Conservation (phyloP, 306 rosid genomes). For the Cajanus cajan region DNA sequence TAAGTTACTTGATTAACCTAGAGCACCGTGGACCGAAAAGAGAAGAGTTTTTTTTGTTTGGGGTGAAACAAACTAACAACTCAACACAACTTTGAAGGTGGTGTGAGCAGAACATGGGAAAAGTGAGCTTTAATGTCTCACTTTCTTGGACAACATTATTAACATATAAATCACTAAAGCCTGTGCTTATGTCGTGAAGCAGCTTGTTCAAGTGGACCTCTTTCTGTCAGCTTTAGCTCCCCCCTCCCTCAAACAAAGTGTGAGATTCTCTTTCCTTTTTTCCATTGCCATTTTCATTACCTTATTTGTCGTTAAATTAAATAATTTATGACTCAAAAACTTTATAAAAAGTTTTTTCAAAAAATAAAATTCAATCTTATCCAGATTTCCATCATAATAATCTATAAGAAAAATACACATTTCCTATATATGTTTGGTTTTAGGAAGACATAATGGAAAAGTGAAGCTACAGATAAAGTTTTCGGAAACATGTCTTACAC, state of each 20-base stretch:
- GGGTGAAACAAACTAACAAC: not conserved
- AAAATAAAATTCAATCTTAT: too few species aligned
- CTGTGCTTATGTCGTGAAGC: slow-evolving; percentile 18
- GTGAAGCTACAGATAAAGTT: not conserved
- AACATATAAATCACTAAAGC: slow-evolving; percentile 29
- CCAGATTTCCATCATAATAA: too few species aligned
- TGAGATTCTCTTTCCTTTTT: not conserved
- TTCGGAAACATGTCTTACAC: too few species aligned
- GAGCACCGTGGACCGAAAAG: not conserved
- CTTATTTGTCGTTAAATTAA: not conserved
- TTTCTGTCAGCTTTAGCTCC: slow-evolving; percentile 12
- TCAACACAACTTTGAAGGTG: not conserved
- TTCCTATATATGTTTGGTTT: not conserved
- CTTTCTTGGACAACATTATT: slow-evolving; percentile 33
- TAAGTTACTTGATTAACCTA: not conserved
- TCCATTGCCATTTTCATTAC: not conserved
- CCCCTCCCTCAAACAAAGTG: not conserved
- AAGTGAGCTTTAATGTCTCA: slow-evolving; percentile 33
- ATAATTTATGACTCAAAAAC: not conserved
- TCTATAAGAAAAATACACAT: too few species aligned
- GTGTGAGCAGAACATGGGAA: not conserved
- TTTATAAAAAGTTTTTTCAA: too few species aligned
- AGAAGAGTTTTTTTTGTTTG: not conserved
- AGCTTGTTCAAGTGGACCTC: not conserved
- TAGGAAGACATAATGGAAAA: not conserved